Percentiles rank a stretch among this genome's conserved stretches.
These are phyloP conservation scores for Amanita inopinata DNA, from an alignment of 768 basidiomycete species.

Conservation along the genomic window DNA sequence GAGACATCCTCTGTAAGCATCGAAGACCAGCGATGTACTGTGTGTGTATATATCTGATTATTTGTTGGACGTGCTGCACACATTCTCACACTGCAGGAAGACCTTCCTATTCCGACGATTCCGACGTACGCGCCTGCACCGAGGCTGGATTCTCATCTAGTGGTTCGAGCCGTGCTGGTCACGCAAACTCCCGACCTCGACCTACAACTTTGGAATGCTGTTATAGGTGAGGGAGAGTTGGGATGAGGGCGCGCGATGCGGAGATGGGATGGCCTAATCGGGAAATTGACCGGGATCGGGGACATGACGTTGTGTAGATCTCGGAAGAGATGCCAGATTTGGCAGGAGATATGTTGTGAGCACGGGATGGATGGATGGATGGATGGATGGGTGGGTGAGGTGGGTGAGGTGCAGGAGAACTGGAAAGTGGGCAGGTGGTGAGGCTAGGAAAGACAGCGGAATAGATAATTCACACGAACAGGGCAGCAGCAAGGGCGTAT, in stretches of 20 bases:
- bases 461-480: background rate
- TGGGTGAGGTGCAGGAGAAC: background rate
- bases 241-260: constrained; percentile 11
- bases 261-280: constrained; percentile 10
- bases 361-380: constrained; percentile 3
- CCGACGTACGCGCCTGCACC: constrained; percentile 31
- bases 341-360: background rate
- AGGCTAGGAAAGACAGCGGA: background rate
- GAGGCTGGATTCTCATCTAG: constrained; percentile 31
- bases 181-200: constrained; percentile 38
- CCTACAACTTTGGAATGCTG: constrained; percentile 31
- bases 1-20: constrained; percentile 37
- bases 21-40: background rate
- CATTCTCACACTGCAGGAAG: too few species aligned
- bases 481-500: background rate
- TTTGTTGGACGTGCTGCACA: constrained; percentile 8
- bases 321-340: constrained; percentile 20
- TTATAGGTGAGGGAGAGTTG: constrained; percentile 18
- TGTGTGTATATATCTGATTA: too few species aligned
- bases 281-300: constrained; percentile 18
- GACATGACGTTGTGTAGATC: constrained; percentile 19
- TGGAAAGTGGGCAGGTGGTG: background rate
- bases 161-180: constrained; percentile 46
- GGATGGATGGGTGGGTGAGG: background rate
- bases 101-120: constrained; percentile 31